Evolutionary conservation across 2,329 filamentous ascomycete species (phyloP), one percentile per base, ranked within the genome.

Genomic region (Fusarium fujikuroi): DNA sequence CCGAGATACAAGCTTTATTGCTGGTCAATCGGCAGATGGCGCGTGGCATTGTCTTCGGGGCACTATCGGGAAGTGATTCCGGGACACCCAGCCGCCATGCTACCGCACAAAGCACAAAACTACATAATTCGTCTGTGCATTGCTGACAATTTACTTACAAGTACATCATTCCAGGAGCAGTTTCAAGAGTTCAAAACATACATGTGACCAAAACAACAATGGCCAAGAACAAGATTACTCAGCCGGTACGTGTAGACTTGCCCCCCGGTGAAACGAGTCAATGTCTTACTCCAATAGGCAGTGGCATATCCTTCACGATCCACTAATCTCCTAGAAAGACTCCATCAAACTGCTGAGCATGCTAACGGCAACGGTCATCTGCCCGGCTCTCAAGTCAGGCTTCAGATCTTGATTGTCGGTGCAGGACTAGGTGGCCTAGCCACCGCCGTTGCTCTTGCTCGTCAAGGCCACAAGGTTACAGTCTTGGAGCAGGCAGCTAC

Each of bases 361-460:
- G 19, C 2, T 14, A 30, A 60, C 5, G 30, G 18, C 2, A 28
- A 60, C 3, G 36, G 21, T 9, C 10, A 43, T 6, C 11, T 30
- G 2, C 2, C 28, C 9, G 9, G 9, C 9, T 9, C 57, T 5
- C 21, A 34, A 25, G 12, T 63, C 2, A 56, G 30, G 16, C 40
- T 65, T 6, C 47, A 19, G 1, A 42, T 65, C 36, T 30, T 66
- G 8, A 9, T 66, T 0, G 42, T 66, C 1, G 63, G 63, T 4
- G 63, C 63, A 14, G 63, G 63, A 4, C 60, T 66, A 2, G 63
- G 63, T 2, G 63, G 63, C 1, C 1, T 66, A n/a, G 60, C 63
- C 0, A 66, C 63, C 2, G 49, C 60, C 3, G 49, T 66, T 16
- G 63, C 63, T 2, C 63, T 66, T 1, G 42, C 63, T 1, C 63